Percentiles rank a stretch among this genome's conserved stretches.
Conservation (phyloP, 1,139 yeast genomes). For the Pneumocystis murina region DNA sequence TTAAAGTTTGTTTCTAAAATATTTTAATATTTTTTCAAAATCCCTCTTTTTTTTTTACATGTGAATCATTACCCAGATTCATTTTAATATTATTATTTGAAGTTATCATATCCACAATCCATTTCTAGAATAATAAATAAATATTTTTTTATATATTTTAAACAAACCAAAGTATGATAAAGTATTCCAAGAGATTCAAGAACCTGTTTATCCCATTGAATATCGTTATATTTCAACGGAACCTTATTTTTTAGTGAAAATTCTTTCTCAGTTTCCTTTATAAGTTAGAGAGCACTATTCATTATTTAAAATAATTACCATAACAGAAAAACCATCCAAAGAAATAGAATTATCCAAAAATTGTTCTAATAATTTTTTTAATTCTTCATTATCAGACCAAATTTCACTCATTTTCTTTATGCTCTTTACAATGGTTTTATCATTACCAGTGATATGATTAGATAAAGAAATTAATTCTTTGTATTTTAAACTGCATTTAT, state of each 20-base stretch:
- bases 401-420: neutral
- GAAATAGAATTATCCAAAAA: neutral
- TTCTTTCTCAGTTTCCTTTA: neutral
- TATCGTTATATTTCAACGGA: neutral
- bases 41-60: neutral
- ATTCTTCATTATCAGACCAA: neutral
- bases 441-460: neutral
- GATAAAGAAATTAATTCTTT: neutral
- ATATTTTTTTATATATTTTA: neutral
- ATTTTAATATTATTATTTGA: neutral
- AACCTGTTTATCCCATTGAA: neutral
- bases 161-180: neutral
- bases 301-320: neutral
- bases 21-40: neutral
- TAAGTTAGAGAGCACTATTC: neutral
- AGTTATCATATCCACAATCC: neutral
- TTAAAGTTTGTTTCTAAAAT: neutral
- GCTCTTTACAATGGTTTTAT: neutral
- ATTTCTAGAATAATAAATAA: neutral
- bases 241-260: neutral
- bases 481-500: slow-evolving; percentile 2
- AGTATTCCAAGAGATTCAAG: neutral
- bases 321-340: neutral
- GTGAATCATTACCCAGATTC: neutral
- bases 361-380: neutral